These are phyloP conservation scores for Byssothecium circinans DNA, from an alignment of 2,329 filamentous ascomycete species.

Conservation along the genomic window DNA sequence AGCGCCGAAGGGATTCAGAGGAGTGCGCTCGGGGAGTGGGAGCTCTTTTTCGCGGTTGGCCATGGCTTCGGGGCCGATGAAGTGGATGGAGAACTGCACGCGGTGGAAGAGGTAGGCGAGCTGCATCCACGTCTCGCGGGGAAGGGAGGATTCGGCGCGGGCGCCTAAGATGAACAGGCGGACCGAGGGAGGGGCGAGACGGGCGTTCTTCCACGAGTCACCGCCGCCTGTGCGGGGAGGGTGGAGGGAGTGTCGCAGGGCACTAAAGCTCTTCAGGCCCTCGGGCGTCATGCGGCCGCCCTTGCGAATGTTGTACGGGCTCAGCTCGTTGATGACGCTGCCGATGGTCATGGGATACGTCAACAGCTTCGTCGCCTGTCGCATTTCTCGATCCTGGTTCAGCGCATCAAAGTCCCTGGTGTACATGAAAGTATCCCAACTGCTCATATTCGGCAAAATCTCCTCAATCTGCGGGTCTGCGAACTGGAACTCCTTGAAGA, in stretches of 20 bases:
- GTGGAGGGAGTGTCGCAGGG: constrained; percentile 90
- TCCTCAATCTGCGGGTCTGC: constrained; percentile 89
- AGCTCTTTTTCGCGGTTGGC: constrained; percentile 90
- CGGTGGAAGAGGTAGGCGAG: constrained; percentile 93
- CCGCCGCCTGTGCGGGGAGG: constrained; percentile 79
- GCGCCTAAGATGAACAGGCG: constrained; percentile 92
- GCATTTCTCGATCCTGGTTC: constrained; percentile 85
- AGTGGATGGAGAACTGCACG: constrained; percentile 84
- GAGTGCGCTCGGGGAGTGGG: constrained; percentile 81
- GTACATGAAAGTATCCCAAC: constrained; percentile 97
- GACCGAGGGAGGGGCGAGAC: constrained; percentile 82
- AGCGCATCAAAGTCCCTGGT: constrained; percentile 89
- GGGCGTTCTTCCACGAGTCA: constrained; percentile 73
- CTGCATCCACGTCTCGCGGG: constrained; percentile 91
- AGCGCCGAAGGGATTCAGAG: constrained; percentile 88
- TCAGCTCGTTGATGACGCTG: constrained; percentile 90
- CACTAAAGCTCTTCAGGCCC: constrained; percentile 89
- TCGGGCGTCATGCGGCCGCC: constrained; percentile 79
- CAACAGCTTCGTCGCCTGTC: constrained; percentile 87
- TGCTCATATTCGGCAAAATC: constrained; percentile 93
- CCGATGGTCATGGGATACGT: constrained; percentile 93
- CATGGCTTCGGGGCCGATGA: constrained; percentile 97
- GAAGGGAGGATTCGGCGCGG: constrained; percentile 94
- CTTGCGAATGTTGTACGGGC: constrained; percentile 80
- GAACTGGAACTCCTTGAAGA: constrained; percentile 93